Conservation (phyloP, 306 rosid species). For the Ormosia semicastrata region DNA sequence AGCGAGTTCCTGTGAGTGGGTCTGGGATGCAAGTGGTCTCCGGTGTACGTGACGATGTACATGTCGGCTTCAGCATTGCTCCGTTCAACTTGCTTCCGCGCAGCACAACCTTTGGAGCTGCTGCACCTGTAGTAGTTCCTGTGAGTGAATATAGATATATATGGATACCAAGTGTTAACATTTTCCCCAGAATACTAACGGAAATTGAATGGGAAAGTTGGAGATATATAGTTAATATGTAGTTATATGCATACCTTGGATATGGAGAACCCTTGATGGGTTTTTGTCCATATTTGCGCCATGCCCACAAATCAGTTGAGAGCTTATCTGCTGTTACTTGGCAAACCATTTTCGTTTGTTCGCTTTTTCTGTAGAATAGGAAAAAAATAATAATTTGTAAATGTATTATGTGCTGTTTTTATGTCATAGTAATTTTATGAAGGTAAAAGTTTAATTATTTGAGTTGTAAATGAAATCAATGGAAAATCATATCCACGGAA, state of each 20-base stretch:
- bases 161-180: not conserved
- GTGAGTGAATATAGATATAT: not conserved
- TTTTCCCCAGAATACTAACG: slow-evolving; percentile 16
- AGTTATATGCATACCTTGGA: slow-evolving; percentile 50
- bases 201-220: not conserved
- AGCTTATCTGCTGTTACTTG: slow-evolving; percentile 62
- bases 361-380: slow-evolving; percentile 46
- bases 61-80: slow-evolving; percentile 46
- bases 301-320: slow-evolving; percentile 77
- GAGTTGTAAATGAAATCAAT: not conserved
- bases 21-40: slow-evolving; percentile 72
- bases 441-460: not conserved
- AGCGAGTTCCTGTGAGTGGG: slow-evolving; percentile 79
- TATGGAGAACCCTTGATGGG: slow-evolving; percentile 81
- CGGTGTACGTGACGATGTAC: slow-evolving; percentile 64
- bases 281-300: slow-evolving; percentile 83
- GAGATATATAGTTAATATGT: not conserved
- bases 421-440: no score
- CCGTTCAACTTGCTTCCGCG: slow-evolving; percentile 81
- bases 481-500: not conserved
- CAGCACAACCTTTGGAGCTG: slow-evolving; percentile 71
- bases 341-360: slow-evolving; percentile 54
- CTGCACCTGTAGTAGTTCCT: slow-evolving; percentile 88
- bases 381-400: not conserved
- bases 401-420: not conserved